These are phyloP conservation scores for Lachnellula willkommii DNA, from an alignment of 2,329 filamentous ascomycete genomes.

Conservation along the genomic window DNA sequence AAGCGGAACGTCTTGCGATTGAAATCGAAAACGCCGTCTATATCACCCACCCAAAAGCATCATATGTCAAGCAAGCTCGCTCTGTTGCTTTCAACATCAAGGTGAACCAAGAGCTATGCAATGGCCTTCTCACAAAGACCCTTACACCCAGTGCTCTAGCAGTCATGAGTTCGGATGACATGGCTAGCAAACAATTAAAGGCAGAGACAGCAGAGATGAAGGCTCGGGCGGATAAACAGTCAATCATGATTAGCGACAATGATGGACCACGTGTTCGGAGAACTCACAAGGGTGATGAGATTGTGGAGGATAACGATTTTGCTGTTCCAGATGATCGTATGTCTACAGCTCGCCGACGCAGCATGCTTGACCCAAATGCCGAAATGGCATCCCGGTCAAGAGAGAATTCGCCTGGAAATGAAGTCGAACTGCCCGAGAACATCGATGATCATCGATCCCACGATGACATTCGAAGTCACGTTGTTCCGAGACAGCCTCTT, in stretches of 20 bases:
- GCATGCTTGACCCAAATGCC: constrained; percentile 34
- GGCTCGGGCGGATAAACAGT: constrained; percentile 73
- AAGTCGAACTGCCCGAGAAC: constrained; percentile 29
- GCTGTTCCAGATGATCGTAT: constrained; percentile 32
- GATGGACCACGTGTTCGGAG: constrained; percentile 70
- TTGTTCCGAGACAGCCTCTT: constrained; percentile 26
- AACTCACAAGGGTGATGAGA: constrained; percentile 92
- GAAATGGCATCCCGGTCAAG: constrained; percentile 31
- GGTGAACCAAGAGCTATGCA: constrained; percentile 73
- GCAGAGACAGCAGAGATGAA: constrained; percentile 70
- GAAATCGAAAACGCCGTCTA: constrained; percentile 71
- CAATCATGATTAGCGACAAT: constrained; percentile 70
- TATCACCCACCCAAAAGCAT: constrained; percentile 48
- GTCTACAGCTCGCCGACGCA: constrained; percentile 33
- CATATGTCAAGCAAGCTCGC: constrained; percentile 61
- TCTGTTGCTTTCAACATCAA: constrained; percentile 82
- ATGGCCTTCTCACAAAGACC: constrained; percentile 66
- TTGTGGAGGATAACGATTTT: constrained; percentile 69
- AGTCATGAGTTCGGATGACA: constrained; percentile 83
- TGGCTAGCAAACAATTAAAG: constrained; percentile 87
- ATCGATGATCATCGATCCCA: constrained; percentile 27
- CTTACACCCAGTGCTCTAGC: constrained; percentile 72
- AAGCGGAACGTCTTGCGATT: constrained; percentile 67
- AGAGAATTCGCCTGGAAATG: constrained; percentile 33
- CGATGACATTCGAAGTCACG: constrained; percentile 24